A percentile compares a stretch with the other conserved stretches of the same genome.
These are phyloP conservation scores for Cryptococcus sp. DNA, from an alignment of 1,284 basidiomycete genomes.

Conservation along the genomic window DNA sequence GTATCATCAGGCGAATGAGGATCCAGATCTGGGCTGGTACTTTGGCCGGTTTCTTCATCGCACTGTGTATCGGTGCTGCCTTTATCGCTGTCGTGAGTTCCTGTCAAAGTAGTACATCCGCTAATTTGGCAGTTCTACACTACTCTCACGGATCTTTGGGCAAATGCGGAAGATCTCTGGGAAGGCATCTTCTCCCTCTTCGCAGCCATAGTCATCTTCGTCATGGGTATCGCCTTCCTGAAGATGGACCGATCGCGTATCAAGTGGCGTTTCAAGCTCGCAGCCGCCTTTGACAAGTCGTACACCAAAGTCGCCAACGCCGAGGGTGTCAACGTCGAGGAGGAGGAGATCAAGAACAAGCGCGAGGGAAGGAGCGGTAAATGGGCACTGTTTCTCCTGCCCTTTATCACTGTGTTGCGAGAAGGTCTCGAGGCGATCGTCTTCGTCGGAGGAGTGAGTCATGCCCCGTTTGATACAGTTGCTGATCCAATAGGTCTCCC, in stretches of 20 bases:
- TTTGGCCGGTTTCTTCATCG: constrained; percentile 69
- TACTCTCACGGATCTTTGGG: constrained; percentile 59
- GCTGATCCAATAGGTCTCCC: constrained; percentile 60
- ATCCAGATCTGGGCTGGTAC: constrained; percentile 78
- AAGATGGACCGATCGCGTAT: constrained; percentile 66
- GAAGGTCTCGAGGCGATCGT: constrained; percentile 92
- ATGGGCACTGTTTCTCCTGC: constrained; percentile 85
- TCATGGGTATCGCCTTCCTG: constrained; percentile 77
- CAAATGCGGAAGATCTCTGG: constrained; percentile 53
- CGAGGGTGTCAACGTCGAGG: constrained; percentile 9
- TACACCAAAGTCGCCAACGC: constrained; percentile 20
- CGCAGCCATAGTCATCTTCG: constrained; percentile 77
- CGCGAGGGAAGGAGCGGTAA: constrained; percentile 58
- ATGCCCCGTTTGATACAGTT: not conserved
- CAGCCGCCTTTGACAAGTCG: constrained; percentile 67
- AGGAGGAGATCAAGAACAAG: constrained; percentile 8
- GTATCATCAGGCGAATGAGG: constrained; percentile 51
- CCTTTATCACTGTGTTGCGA: constrained; percentile 83
- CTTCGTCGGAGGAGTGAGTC: constrained; percentile 79
- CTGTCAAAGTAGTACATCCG: not conserved
- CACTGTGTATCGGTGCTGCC: constrained; percentile 65
- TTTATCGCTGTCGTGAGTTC: constrained; percentile 56
- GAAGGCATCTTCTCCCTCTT: constrained; percentile 78
- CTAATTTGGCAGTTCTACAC: constrained; percentile 54
- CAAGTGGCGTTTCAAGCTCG: constrained; percentile 87